Percentiles rank a stretch among this genome's conserved stretches.
Conservation (phyloP, 768 basidiomycete genomes). For the Chalciporus sphaerocephalus region DNA sequence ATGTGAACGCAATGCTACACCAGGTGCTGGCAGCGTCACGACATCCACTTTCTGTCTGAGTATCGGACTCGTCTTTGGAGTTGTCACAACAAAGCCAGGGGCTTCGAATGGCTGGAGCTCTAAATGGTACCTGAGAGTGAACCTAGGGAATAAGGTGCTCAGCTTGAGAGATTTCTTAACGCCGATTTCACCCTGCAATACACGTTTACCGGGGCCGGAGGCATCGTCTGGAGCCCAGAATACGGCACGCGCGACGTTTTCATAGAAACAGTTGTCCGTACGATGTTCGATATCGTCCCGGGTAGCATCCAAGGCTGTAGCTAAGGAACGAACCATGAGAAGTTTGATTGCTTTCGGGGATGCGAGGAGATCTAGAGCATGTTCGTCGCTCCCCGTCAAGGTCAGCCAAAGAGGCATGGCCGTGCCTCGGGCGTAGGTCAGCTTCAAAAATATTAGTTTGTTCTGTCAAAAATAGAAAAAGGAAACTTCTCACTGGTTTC, state of each 20-base stretch:
- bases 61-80: constrained; percentile 27
- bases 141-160: constrained; percentile 41
- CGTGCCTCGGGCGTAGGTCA: constrained; percentile 48
- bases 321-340: constrained; percentile 43
- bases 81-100: constrained; percentile 37
- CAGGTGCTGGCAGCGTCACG: constrained; percentile 36
- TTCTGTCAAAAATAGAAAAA: too few species aligned
- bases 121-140: constrained; percentile 47
- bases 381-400: constrained; percentile 40
- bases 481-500: constrained; percentile 36
- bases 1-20: constrained; percentile 40
- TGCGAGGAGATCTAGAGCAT: constrained; percentile 49
- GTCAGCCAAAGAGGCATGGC: constrained; percentile 49
- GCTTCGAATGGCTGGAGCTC: constrained; percentile 41
- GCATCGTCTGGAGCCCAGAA: constrained; percentile 41
- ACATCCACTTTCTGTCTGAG: constrained; percentile 40
- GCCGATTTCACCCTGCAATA: constrained; percentile 49
- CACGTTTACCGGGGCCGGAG: constrained; percentile 30
- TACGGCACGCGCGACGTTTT: constrained; percentile 39
- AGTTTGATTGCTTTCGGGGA: constrained; percentile 38
- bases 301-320: constrained; percentile 46
- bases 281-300: constrained; percentile 35
- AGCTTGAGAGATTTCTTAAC: constrained; percentile 43
- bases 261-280: constrained; percentile 45
- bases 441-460: constrained; percentile 26